A percentile compares a stretch with the other conserved stretches of the same genome.
Evolutionary conservation across 768 basidiomycete genomes (phyloP).

Genomic region (Lactarius pseudohatsudake): DNA sequence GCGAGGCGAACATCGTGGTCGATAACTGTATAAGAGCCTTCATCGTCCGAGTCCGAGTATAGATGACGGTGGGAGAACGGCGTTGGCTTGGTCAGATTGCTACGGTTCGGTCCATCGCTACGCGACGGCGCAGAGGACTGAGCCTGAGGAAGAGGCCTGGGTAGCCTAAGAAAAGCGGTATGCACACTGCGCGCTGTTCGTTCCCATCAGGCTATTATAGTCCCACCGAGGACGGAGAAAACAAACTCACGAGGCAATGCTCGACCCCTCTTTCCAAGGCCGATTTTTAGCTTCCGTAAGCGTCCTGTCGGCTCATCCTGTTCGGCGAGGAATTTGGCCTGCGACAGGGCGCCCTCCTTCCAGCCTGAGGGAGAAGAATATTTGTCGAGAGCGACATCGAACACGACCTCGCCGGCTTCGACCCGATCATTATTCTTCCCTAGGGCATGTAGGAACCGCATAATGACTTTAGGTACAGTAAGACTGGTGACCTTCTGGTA

Average conservation of each 20-base stretch:
- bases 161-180: constrained; percentile 16
- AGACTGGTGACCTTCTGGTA: constrained; percentile 66
- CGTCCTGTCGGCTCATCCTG: constrained; percentile 75
- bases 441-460: constrained; percentile 51
- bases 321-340: constrained; percentile 62
- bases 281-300: constrained; percentile 51
- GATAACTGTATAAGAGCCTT: constrained; percentile 60
- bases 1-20: constrained; percentile 72
- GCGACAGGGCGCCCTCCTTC: constrained; percentile 48
- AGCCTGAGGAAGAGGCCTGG: constrained; percentile 13
- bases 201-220: neutral
- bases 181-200: constrained; percentile 13
- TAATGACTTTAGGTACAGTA: constrained; percentile 48
- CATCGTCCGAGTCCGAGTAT: constrained; percentile 64
- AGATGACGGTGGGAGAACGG: constrained; percentile 22
- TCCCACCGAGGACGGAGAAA: neutral
- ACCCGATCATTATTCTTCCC: constrained; percentile 55
- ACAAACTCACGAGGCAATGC: constrained; percentile 2
- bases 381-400: constrained; percentile 64
- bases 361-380: constrained; percentile 65
- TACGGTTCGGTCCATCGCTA: neutral
- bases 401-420: constrained; percentile 54
- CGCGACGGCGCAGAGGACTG: neutral
- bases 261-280: constrained; percentile 10
- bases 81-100: constrained; percentile 12